Evolutionary conservation across 1,284 basidiomycete species (phyloP), one percentile per base, ranked within the genome.

Genomic region (Coniophora puteana): DNA sequence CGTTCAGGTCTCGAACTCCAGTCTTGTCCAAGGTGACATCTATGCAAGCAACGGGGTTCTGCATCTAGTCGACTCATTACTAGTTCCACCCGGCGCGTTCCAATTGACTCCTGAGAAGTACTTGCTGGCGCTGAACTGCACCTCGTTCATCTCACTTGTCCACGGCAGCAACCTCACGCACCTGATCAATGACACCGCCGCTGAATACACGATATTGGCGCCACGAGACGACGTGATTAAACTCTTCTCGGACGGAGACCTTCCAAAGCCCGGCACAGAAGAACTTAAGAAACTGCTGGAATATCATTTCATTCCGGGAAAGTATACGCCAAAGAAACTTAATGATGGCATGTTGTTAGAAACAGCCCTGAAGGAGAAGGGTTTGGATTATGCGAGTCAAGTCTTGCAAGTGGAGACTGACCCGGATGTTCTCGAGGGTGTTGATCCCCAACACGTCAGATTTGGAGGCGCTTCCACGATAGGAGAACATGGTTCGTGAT

Each of bases 21-120:
- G 72, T 17, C 68, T 93, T 21, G 57, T 81, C 7, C 69, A 81
- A 13, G 76, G 80, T 4, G 93, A 97, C 57, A 80, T 94, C 32
- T 91, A 93, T 51, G 91, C 91, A 3, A 84, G 89, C n/a, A 97
- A 97, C 51, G 93, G 93, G 36, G 96, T 98, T 30, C 62, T 98
- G 16, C 96, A 99, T 62, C 77, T 93, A 32, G 76, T 99, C 29
- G 88, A 89, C 8, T 76, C 79, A 11, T 75, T 99, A 17, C 78
- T 99, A 11, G 62, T 96, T 11, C 89, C 93, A 1, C 73, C 78
- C 1, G 81, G 78, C 7, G 73, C 86, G 23, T 78, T 99, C 33
- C 73, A 79, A 49, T 68, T 95, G 32, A 95, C 91, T 1, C 85
- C 93, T 5, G 95, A 99, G 67, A 98, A 99, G 64, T 93, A 83